A percentile compares a stretch with the other conserved stretches of the same genome.
Evolutionary conservation across 2,329 filamentous ascomycete species (phyloP).

Genomic region (Cercospora sp.): DNA sequence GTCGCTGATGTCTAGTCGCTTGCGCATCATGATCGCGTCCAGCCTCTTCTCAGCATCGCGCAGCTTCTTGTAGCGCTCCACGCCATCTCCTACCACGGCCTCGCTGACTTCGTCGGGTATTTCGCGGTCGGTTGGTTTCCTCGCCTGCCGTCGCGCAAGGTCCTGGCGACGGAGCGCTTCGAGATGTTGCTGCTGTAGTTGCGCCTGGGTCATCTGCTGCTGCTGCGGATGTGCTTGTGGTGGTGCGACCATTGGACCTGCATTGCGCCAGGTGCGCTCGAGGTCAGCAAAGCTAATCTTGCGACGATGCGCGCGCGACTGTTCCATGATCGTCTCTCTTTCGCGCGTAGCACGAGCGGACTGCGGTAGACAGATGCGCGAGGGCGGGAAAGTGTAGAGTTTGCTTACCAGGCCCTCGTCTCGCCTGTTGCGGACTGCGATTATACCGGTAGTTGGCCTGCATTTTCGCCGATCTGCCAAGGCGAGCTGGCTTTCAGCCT

Average conservation of each 20-base stretch:
- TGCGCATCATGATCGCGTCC: slow-evolving; percentile 91
- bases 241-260: slow-evolving; percentile 46
- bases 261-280: slow-evolving; percentile 47
- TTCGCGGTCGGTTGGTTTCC: slow-evolving; percentile 92
- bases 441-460: slow-evolving; percentile 47
- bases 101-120: slow-evolving; percentile 82
- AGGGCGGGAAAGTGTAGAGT: background rate
- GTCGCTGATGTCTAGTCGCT: slow-evolving; percentile 87
- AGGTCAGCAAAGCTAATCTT: slow-evolving; percentile 54
- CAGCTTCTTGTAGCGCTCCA: slow-evolving; percentile 77
- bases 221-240: slow-evolving; percentile 34
- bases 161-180: slow-evolving; percentile 50
- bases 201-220: slow-evolving; percentile 53
- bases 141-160: slow-evolving; percentile 72
- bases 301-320: slow-evolving; percentile 31
- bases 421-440: slow-evolving; percentile 31
- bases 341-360: background rate
- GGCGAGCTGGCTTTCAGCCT: slow-evolving; percentile 17
- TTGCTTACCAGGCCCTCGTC: slow-evolving; percentile 47
- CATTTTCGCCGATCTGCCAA: slow-evolving; percentile 40
- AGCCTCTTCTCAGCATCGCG: slow-evolving; percentile 83
- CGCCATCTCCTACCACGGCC: slow-evolving; percentile 77
- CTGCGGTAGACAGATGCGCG: background rate
- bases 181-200: slow-evolving; percentile 49
- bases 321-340: slow-evolving; percentile 21